Evolutionary conservation across 108 stramenopile genomes (phyloP).

Genomic region (Nitzschia sp.): DNA sequence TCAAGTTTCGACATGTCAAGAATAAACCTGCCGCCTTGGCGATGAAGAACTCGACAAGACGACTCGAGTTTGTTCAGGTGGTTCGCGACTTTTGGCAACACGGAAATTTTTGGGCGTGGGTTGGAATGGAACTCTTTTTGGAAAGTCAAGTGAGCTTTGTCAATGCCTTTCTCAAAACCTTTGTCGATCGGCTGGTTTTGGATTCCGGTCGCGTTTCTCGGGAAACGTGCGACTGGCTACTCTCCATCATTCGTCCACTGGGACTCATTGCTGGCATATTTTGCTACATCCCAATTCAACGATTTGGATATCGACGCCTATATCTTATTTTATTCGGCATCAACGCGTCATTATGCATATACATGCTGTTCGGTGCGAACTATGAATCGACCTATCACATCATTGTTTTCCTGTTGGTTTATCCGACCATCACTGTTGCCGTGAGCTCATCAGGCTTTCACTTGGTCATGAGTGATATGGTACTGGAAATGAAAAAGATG

Average conservation of each 20-base stretch:
- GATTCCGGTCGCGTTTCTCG: constrained; percentile 35
- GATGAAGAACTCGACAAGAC: background rate
- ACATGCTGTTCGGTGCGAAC: constrained; percentile 17
- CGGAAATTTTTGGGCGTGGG: constrained; percentile 46
- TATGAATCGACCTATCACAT: constrained; percentile 30
- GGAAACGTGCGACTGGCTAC: constrained; percentile 44
- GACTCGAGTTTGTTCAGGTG: constrained; percentile 30
- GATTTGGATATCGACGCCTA: constrained; percentile 40
- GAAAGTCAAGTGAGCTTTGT: constrained; percentile 40
- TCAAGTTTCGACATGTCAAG: background rate
- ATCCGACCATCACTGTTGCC: constrained; percentile 44
- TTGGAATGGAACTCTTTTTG: constrained; percentile 46
- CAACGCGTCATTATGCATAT: constrained; percentile 27
- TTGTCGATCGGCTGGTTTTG: constrained; percentile 43
- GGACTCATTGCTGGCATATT: constrained; percentile 38
- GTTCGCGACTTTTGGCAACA: constrained; percentile 37
- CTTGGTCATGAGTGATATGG: constrained; percentile 58
- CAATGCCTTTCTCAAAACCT: constrained; percentile 44
- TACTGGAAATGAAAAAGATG: constrained; percentile 49
- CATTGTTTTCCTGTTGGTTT: constrained; percentile 35
- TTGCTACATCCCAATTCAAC: constrained; percentile 51
- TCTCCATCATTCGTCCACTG: constrained; percentile 38
- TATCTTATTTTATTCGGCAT: constrained; percentile 36
- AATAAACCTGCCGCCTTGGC: background rate
- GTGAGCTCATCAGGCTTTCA: constrained; percentile 49